Percentiles rank a stretch among this genome's conserved stretches.
Conservation (phyloP, 140 eudicot genomes). For the Anethum foeniculum region DNA sequence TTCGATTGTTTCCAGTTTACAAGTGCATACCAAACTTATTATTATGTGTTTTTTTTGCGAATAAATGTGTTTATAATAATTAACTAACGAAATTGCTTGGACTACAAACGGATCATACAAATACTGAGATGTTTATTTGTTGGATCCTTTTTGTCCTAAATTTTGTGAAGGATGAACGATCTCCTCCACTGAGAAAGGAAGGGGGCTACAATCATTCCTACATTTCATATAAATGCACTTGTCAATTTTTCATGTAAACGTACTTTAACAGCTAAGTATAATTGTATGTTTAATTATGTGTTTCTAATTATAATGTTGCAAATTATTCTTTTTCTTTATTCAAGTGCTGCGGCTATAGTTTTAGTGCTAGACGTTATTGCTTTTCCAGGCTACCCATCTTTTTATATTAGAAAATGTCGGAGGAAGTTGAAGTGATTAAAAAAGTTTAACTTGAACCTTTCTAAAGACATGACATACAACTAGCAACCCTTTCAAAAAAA, state of each 20-base stretch:
- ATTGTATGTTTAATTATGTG: not conserved
- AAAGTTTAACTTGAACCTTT: too few relatives aligned
- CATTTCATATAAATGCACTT: not conserved
- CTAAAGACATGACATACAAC: not conserved
- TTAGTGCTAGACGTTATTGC: not conserved
- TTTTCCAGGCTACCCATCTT: not conserved
- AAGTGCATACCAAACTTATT: too few relatives aligned
- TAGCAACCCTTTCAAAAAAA: not conserved
- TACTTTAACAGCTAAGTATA: not conserved
- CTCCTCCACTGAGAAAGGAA: conserved; percentile 48
- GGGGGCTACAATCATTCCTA: conserved; percentile 76
- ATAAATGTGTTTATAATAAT: not conserved
- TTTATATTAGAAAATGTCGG: not conserved
- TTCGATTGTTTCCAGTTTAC: too few relatives aligned
- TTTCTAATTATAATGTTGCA: not conserved
- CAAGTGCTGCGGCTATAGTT: not conserved
- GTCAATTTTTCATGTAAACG: too few relatives aligned
- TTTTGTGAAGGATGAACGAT: conserved; percentile 49
- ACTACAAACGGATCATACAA: too few relatives aligned
- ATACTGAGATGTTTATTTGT: conserved; percentile 44
- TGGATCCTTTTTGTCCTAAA: conserved; percentile 39
- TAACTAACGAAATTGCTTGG: conserved; percentile 14
- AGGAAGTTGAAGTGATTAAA: not conserved
- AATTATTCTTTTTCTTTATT: too few relatives aligned
- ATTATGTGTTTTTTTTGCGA: too few relatives aligned